phyloP scores from a whole-genome alignment of 75 land plant species.

The Selaginella tamariscina region DNA sequence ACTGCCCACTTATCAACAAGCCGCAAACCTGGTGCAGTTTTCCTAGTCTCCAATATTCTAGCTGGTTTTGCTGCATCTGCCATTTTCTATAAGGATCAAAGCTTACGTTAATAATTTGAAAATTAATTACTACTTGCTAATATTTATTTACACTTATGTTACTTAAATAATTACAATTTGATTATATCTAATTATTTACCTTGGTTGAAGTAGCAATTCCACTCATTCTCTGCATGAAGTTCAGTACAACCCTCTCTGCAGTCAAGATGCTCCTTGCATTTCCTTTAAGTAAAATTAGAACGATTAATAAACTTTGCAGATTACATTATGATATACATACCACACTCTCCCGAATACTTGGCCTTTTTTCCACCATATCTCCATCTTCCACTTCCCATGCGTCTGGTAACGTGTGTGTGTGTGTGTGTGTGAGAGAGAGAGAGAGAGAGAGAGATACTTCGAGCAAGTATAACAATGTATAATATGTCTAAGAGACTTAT shows the following conservation, averaged over 20 bases:
- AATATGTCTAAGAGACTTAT: no score
- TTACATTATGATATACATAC: slow-evolving; percentile 35
- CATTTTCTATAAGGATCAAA: slow-evolving; percentile 25
- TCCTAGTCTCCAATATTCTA: slow-evolving; percentile 78
- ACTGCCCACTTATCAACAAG: slow-evolving; percentile 99
- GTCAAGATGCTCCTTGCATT: slow-evolving; percentile 66
- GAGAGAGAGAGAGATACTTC: slow-evolving; percentile 3
- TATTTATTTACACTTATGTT: no score
- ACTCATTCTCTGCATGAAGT: slow-evolving; percentile 99
- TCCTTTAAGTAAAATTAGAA: slow-evolving; percentile 33
- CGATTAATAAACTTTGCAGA: neutral
- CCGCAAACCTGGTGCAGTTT: slow-evolving; percentile 92
- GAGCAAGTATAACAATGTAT: no score
- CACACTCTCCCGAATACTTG: slow-evolving; percentile 63
- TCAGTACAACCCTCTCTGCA: slow-evolving; percentile 87
- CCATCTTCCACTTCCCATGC: slow-evolving; percentile 83
- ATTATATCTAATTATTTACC: no score
- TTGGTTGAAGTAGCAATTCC: slow-evolving; percentile 92
- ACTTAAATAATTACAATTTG: no score
- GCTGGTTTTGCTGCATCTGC: slow-evolving; percentile 91
- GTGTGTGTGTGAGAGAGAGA: neutral
- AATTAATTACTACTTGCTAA: no score
- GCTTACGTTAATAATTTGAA: neutral
- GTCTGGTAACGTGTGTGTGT: slow-evolving; percentile 14
- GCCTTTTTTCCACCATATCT: slow-evolving; percentile 49